Conservation (phyloP, 1,139 yeast species). For the Blastobotrys buckinghamii region DNA sequence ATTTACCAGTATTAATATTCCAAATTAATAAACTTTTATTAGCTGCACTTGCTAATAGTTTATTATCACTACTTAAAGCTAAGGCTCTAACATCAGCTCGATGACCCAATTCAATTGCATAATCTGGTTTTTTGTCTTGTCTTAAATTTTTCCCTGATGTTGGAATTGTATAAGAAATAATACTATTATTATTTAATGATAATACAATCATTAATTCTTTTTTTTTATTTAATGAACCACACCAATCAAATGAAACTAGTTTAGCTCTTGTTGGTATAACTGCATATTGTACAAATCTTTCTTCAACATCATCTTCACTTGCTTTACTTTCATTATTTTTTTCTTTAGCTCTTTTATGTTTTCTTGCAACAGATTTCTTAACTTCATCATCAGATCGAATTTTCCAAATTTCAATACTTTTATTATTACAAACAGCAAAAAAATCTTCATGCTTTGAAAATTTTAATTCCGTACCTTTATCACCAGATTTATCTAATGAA, state of each 20-base stretch:
- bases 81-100: slow-evolving; percentile 82
- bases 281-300: slow-evolving; percentile 29
- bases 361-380: slow-evolving; percentile 66
- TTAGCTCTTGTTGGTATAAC: slow-evolving; percentile 31
- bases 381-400: slow-evolving; percentile 75
- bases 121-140: slow-evolving; percentile 46
- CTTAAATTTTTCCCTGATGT: slow-evolving; percentile 39
- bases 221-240: slow-evolving; percentile 21
- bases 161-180: slow-evolving; percentile 60
- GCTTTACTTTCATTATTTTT: slow-evolving; percentile 41
- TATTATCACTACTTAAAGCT: slow-evolving; percentile 76
- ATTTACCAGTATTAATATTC: slow-evolving; percentile 69
- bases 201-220: slow-evolving; percentile 50
- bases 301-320: slow-evolving; percentile 26
- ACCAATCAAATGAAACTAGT: slow-evolving; percentile 33
- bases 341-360: slow-evolving; percentile 72
- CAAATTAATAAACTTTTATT: slow-evolving; percentile 85
- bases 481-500: slow-evolving; percentile 67
- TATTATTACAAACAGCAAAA: slow-evolving; percentile 72
- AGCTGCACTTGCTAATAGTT: slow-evolving; percentile 80
- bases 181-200: slow-evolving; percentile 64
- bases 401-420: slow-evolving; percentile 76
- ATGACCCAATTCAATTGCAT: slow-evolving; percentile 76
- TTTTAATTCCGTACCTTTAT: slow-evolving; percentile 56
- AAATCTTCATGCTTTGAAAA: slow-evolving; percentile 45